Evolutionary conservation across 2,329 filamentous ascomycete species (phyloP), one percentile per base, ranked within the genome.

Genomic region (Parafenestella ontariensis): DNA sequence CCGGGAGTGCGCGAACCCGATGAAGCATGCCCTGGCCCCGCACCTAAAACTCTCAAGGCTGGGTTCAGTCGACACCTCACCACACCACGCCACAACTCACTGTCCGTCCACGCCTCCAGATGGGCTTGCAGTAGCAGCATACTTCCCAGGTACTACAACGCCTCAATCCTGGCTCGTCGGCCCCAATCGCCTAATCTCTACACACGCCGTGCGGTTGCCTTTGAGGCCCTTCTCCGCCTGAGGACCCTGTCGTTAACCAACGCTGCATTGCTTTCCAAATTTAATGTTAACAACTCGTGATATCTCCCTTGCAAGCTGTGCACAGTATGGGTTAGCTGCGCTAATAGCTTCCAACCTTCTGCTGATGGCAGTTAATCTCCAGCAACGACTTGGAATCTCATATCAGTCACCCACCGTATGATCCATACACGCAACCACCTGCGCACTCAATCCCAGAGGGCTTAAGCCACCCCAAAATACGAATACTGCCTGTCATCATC

Each of bases 381-480:
- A 15, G 34, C 21, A 17, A 39, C 31, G 21, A n/a, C 15, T 46
- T 37, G 31, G 7, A 8, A 3, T 1, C 13, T 20, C 31, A 13
- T 36, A 40, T 46, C 44, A 45, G 15, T 55, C 37, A 52, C 48
- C 50, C 49, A 29, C 41, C 46, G 37, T 36, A 48, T 45, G 46
- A 36, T 36, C 52, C 21, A 42, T 42, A 39, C 42, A 54, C 62
- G 66, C 57, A 62, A 61, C 49, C 59, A 58, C 58, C 61, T 60
- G 55, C 54, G 52, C 62, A 64, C 44, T 49, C 50, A 56, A 42
- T 33, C 53, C 58, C 53, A 54, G 46, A 55, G 55, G 56, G 58
- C 65, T 66, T 63, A 60, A 68, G 66, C 64, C 63, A 66, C 58
- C 47, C 40, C 56, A 61, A 58, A 57, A 41, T 40, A 48, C 29